Conservation (phyloP, 208 protist species). For the Trypanosoma caninum region DNA sequence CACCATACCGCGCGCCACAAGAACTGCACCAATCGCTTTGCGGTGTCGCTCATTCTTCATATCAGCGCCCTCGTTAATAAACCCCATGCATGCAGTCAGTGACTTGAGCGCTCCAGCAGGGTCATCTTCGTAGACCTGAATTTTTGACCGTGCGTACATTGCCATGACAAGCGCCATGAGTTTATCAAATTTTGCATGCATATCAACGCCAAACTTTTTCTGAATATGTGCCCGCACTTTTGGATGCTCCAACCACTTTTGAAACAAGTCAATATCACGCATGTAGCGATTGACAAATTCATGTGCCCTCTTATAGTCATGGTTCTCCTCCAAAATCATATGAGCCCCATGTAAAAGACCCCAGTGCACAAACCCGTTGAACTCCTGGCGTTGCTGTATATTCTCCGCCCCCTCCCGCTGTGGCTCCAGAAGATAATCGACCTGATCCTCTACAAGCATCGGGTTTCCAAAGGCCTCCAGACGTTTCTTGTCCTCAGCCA, state of each 20-base stretch:
- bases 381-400: slow-evolving; percentile 78
- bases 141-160: slow-evolving; percentile 86
- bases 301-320: slow-evolving; percentile 80
- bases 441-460: slow-evolving; percentile 81
- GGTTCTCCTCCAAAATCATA: slow-evolving; percentile 84
- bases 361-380: slow-evolving; percentile 90
- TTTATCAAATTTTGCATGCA: slow-evolving; percentile 85
- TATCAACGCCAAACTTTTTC: slow-evolving; percentile 84
- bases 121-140: slow-evolving; percentile 88
- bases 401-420: slow-evolving; percentile 82
- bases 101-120: slow-evolving; percentile 85
- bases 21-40: slow-evolving; percentile 75
- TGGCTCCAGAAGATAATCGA: slow-evolving; percentile 77
- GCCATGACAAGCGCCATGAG: slow-evolving; percentile 85
- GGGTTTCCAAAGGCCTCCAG: slow-evolving; percentile 89
- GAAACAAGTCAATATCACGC: slow-evolving; percentile 87
- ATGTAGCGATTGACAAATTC: slow-evolving; percentile 91
- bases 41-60: slow-evolving; percentile 69
- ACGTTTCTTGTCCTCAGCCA: slow-evolving; percentile 79
- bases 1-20: slow-evolving; percentile 79
- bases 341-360: slow-evolving; percentile 84
- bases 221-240: slow-evolving; percentile 87
- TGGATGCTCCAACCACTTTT: slow-evolving; percentile 87
- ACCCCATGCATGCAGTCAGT: slow-evolving; percentile 61
- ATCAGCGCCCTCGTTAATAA: slow-evolving; percentile 68